phyloP scores from a whole-genome alignment of 2,329 filamentous ascomycete genomes.

The Peltaster fructicola region DNA sequence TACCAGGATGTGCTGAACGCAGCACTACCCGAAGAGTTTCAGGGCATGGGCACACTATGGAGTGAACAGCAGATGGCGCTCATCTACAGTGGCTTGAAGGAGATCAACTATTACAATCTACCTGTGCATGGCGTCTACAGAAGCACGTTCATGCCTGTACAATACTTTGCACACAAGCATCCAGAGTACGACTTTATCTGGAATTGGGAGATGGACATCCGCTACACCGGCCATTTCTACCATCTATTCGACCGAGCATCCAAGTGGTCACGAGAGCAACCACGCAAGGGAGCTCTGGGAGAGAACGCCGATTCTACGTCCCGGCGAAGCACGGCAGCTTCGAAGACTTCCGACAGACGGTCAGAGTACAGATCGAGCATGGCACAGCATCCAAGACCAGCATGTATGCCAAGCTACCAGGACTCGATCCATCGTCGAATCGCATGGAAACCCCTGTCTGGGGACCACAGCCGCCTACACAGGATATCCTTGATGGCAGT shows the following conservation, averaged over 20 bases:
- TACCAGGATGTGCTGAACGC: slow-evolving; percentile 47
- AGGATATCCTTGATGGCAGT: slow-evolving; percentile 32
- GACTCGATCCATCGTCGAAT: slow-evolving; percentile 22
- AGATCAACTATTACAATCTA: slow-evolving; percentile 36
- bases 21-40: slow-evolving; percentile 30
- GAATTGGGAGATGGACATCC: slow-evolving; percentile 91
- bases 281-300: slow-evolving; percentile 62
- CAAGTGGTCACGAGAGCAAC: slow-evolving; percentile 49
- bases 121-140: slow-evolving; percentile 52
- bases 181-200: slow-evolving; percentile 83
- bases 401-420: slow-evolving; percentile 22
- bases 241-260: slow-evolving; percentile 54
- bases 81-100: slow-evolving; percentile 33
- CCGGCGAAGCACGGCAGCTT: slow-evolving; percentile 51
- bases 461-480: slow-evolving; percentile 26
- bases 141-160: slow-evolving; percentile 82
- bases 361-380: slow-evolving; percentile 42
- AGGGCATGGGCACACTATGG: slow-evolving; percentile 36
- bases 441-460: slow-evolving; percentile 31
- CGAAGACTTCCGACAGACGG: slow-evolving; percentile 52
- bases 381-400: slow-evolving; percentile 29
- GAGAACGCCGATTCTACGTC: slow-evolving; percentile 60
- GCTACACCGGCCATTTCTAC: slow-evolving; percentile 80
- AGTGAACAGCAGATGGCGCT: slow-evolving; percentile 37
- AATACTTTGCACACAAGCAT: slow-evolving; percentile 77